Evolutionary conservation across 371 early-diverging fungal species (phyloP), one percentile per base, ranked within the genome.

Genomic region (Lichtheimia ornata): DNA sequence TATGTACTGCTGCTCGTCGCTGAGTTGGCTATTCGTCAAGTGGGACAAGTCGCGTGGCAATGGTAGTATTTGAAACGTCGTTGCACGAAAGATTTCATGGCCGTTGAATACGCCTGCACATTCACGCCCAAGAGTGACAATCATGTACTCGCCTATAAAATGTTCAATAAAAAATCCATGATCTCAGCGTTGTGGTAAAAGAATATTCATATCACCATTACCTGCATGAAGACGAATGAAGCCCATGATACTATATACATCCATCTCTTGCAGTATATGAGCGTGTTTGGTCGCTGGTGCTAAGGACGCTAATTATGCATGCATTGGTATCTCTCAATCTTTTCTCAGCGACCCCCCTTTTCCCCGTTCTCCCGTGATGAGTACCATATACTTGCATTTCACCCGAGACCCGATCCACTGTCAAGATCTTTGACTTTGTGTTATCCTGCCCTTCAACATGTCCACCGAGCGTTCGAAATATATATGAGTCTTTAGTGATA

Each of bases 111-210:
- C 58, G 5, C 95, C 95, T 14, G 91, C 78, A 47, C 74, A 76
- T 55, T 79, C 82, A 50, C 94, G 85, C 18, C 86, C 87, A 4
- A 94, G 95, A 47, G 96, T 89, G 40, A 93, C 85, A 44, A 97
- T 80, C 67, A 97, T 64, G 58, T 69, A 69, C 41, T 61, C 58
- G 55, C 62, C 69, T 68, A 62, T 5, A 45, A 45, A 24, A 27
- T 6, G 47, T 30, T 2, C 22, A 22, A n/a, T n/a, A n/a, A n/a
- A n/a, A 2, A 1, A 15, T 7, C 3, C 9, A 40, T 28, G 1
- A 24, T 13, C 17, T 43, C 35, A 45, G n/a, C 14, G 35, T 50
- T 6, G 4, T 17, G 4, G 25, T 22, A 25, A 14, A 51, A 14
- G 52, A 15, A n/a, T 27, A 13, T 7, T 15, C 17, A 4, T 43